phyloP scores from a whole-genome alignment of 2,329 filamentous ascomycete genomes.

The Endocalyx cinctus region DNA sequence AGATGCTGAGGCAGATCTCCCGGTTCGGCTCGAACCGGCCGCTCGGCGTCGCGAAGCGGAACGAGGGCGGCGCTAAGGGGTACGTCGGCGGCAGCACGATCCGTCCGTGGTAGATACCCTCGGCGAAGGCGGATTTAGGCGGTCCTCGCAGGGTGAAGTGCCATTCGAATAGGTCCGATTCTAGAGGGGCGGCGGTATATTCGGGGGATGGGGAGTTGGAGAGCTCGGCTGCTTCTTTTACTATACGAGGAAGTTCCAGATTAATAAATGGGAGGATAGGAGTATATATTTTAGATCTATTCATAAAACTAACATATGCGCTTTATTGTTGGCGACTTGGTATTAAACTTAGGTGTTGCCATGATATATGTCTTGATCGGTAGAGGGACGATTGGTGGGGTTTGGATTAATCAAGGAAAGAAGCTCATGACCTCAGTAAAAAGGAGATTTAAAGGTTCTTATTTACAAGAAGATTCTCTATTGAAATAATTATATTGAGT shows the following conservation, averaged over 20 bases:
- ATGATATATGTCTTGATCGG: constrained; percentile 26
- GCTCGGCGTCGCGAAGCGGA: constrained; percentile 88
- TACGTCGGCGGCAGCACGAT: constrained; percentile 88
- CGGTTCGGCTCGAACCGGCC: constrained; percentile 94
- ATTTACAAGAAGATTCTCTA: too few relatives aligned
- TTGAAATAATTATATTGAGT: too few relatives aligned
- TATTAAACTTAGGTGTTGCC: constrained; percentile 53
- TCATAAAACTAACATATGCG: constrained; percentile 72
- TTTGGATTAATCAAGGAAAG: too few relatives aligned
- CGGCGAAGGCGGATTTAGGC: constrained; percentile 71
- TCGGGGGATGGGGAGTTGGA: constrained; percentile 74
- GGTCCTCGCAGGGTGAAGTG: constrained; percentile 96
- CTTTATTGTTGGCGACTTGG: constrained; percentile 78
- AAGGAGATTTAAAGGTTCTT: too few relatives aligned
- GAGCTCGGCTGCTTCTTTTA: constrained; percentile 89
- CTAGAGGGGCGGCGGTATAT: constrained; percentile 79
- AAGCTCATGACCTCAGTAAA: too few relatives aligned
- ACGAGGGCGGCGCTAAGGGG: constrained; percentile 86
- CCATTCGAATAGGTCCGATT: constrained; percentile 94
- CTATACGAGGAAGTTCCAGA: constrained; percentile 34
- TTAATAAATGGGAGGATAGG: not conserved
- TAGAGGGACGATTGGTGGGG: too few relatives aligned
- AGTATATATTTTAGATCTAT: too few relatives aligned
- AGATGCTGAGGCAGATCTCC: constrained; percentile 93
- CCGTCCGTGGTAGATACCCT: constrained; percentile 90